Evolutionary conservation across 331 rosid species (phyloP).

Genomic region (Erythrophleum ivorense): DNA sequence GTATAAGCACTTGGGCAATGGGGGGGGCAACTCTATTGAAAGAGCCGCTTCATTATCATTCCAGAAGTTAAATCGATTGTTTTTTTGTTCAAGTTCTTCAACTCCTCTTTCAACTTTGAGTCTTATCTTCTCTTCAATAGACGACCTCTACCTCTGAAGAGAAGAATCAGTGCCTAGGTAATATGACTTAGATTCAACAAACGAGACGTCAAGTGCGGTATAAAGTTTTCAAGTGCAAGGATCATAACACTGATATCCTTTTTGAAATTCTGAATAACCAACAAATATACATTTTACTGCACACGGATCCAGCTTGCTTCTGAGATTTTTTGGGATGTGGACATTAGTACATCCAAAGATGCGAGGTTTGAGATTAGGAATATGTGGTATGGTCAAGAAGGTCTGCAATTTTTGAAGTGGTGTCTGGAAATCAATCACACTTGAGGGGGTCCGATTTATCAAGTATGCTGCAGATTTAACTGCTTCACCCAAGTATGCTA

Average conservation of each 20-base stretch:
- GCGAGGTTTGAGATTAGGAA: too few relatives aligned
- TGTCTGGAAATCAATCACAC: too few relatives aligned
- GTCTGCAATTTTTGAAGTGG: too few relatives aligned
- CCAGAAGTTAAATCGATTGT: too few relatives aligned
- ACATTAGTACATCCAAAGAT: not conserved
- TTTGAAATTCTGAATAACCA: not conserved
- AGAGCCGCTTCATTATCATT: too few relatives aligned
- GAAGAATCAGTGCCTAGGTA: not conserved
- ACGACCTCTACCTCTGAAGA: not conserved
- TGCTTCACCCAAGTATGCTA: not conserved
- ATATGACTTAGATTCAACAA: too few relatives aligned
- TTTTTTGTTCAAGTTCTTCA: not conserved
- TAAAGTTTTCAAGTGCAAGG: not conserved
- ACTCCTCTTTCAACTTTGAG: not conserved
- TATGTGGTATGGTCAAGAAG: too few relatives aligned
- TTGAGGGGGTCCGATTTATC: not conserved
- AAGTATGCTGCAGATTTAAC: not conserved
- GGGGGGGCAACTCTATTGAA: too few relatives aligned
- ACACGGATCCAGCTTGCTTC: not conserved
- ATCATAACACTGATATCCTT: not conserved
- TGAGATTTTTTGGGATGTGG: not conserved
- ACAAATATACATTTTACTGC: not conserved
- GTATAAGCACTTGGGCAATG: too few relatives aligned
- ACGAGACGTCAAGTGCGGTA: not conserved
- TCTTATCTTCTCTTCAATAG: not conserved